These are phyloP conservation scores for Moesziomyces globuligerus DNA, from an alignment of 1,284 basidiomycete genomes.

Conservation along the genomic window DNA sequence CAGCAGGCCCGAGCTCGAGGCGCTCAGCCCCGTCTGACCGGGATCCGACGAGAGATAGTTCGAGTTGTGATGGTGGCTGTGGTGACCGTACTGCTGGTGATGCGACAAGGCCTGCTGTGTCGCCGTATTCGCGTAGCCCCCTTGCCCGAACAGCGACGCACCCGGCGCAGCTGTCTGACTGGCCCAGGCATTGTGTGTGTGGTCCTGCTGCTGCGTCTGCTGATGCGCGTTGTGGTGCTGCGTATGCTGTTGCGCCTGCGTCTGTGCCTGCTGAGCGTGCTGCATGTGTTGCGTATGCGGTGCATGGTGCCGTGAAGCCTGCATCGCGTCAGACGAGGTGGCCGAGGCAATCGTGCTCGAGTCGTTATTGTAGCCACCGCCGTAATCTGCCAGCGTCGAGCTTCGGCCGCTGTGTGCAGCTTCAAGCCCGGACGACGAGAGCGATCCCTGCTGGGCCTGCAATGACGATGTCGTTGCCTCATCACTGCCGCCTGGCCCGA, in stretches of 20 bases:
- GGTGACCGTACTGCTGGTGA: conserved; percentile 34
- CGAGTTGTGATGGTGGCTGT: conserved; percentile 40
- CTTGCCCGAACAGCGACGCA: conserved; percentile 35
- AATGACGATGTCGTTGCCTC: conserved; percentile 22
- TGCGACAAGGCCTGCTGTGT: conserved; percentile 24
- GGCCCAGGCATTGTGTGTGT: conserved; percentile 37
- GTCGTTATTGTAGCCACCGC: conserved; percentile 33
- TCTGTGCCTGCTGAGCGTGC: conserved; percentile 9
- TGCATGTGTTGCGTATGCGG: conserved; percentile 32
- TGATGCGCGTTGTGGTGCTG: conserved; percentile 31
- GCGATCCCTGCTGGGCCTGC: conserved; percentile 33
- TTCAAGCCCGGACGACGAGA: conserved; percentile 33
- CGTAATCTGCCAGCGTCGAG: conserved; percentile 31
- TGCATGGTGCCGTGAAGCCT: conserved; percentile 36
- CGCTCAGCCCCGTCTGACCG: conserved; percentile 23
- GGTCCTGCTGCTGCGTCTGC: conserved; percentile 25
- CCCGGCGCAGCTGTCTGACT: conserved; percentile 25
- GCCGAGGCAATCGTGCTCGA: conserved; percentile 31
- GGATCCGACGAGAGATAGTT: conserved; percentile 35
- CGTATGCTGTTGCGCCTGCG: conserved; percentile 17
- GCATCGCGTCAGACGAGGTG: conserved; percentile 22
- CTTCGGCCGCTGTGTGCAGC: conserved; percentile 34
- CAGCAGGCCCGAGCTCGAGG: conserved; percentile 26
- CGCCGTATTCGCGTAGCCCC: conserved; percentile 17
- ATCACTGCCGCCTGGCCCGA: conserved; percentile 19